Percentiles rank a stretch among this genome's conserved stretches.
These are phyloP conservation scores for Huntiella moniliformis DNA, from an alignment of 2,329 filamentous ascomycete species.

Conservation along the genomic window DNA sequence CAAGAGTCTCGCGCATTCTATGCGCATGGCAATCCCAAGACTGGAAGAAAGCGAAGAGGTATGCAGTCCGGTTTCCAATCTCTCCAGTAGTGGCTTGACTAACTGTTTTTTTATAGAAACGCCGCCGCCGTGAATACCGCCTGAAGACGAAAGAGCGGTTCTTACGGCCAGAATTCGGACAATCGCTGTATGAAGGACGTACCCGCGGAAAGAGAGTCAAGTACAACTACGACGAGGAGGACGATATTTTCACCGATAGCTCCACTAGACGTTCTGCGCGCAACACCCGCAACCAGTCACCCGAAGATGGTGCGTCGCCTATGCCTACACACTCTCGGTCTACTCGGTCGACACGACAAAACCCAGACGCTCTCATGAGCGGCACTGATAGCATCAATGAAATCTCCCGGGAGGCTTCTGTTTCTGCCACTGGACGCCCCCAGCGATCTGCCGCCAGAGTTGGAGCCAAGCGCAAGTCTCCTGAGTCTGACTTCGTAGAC, in stretches of 20 bases:
- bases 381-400: slow-evolving; percentile 22
- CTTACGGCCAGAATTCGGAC: slow-evolving; percentile 68
- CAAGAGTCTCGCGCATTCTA: slow-evolving; percentile 57
- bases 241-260: slow-evolving; percentile 47
- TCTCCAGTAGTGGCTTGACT: neutral
- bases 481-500: slow-evolving; percentile 4
- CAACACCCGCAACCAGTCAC: slow-evolving; percentile 44
- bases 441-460: slow-evolving; percentile 31
- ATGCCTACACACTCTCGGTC: slow-evolving; percentile 5
- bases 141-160: slow-evolving; percentile 73
- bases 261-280: slow-evolving; percentile 49
- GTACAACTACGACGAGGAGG: slow-evolving; percentile 87
- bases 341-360: slow-evolving; percentile 41
- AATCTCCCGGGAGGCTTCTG: slow-evolving; percentile 13
- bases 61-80: slow-evolving; percentile 16
- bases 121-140: slow-evolving; percentile 80
- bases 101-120: slow-evolving; percentile 44
- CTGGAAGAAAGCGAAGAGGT: slow-evolving; percentile 91
- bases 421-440: slow-evolving; percentile 29
- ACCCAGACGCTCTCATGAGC: slow-evolving; percentile 36
- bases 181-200: slow-evolving; percentile 87
- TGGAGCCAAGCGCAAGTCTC: slow-evolving; percentile 25
- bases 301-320: slow-evolving; percentile 1
- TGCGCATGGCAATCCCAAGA: slow-evolving; percentile 60
- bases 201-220: slow-evolving; percentile 91